Evolutionary conservation across 2,329 filamentous ascomycete species (phyloP).

Genomic region (Penicillium sclerotiorum): DNA sequence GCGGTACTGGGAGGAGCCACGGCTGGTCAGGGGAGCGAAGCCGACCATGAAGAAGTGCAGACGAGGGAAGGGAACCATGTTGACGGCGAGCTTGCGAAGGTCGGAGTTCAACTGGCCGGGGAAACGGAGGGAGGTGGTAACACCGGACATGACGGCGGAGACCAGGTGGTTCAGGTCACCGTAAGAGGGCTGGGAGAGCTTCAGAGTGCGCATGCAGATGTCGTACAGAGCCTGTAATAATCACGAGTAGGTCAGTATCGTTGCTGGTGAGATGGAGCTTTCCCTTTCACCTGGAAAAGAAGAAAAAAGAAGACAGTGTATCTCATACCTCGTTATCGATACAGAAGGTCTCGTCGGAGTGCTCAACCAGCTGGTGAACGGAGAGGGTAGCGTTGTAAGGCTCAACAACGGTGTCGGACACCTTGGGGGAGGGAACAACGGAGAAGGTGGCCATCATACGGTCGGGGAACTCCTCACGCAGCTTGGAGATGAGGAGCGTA

Average conservation of each 20-base stretch:
- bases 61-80: constrained; percentile 99
- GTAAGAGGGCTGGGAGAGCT: constrained; percentile 98
- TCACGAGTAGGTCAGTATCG: too few relatives aligned
- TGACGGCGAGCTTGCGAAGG: constrained; percentile 98
- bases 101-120: constrained; percentile 99
- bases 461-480: constrained; percentile 99
- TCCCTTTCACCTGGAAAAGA: constrained; percentile 2
- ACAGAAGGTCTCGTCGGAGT: constrained; percentile 99
- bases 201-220: constrained; percentile 99
- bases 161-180: constrained; percentile 99
- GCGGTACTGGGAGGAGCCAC: constrained; percentile 91
- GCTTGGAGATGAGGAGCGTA: constrained; percentile 99
- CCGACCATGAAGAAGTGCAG: constrained; percentile 99
- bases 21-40: constrained; percentile 96
- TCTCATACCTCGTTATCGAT: constrained; percentile 88
- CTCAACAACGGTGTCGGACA: constrained; percentile 99
- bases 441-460: constrained; percentile 99
- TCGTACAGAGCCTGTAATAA: constrained; percentile 80
- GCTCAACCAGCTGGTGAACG: constrained; percentile 98
- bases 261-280: too few relatives aligned
- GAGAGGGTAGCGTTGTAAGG: constrained; percentile 99
- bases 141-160: constrained; percentile 98
- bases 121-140: constrained; percentile 98
- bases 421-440: constrained; percentile 97
- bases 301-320: not conserved